A percentile compares a stretch with the other conserved stretches of the same genome.
These are phyloP conservation scores for Penicillium robsamsonii DNA, from an alignment of 495 filamentous ascomycete species.

Conservation along the genomic window DNA sequence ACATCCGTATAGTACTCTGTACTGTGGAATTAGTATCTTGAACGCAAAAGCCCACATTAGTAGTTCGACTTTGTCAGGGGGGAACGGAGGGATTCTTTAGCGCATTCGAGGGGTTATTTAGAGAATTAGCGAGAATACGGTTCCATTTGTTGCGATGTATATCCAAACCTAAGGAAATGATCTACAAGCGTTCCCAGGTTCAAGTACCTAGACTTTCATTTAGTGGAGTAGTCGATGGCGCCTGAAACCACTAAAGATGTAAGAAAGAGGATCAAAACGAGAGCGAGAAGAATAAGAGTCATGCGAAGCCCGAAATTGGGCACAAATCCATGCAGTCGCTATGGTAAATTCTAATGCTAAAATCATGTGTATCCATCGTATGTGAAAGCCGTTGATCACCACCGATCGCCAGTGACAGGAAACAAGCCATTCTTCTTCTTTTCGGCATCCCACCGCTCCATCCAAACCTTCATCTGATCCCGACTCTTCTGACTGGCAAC, in stretches of 20 bases:
- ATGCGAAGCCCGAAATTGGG: not conserved
- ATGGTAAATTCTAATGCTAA: not conserved
- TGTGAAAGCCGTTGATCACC: slow-evolving; percentile 17
- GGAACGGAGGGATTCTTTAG: not conserved
- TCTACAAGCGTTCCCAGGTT: not conserved
- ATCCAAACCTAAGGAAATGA: not conserved
- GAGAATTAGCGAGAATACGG: not conserved
- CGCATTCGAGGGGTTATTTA: too few species aligned
- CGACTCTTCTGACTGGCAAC: slow-evolving; percentile 69
- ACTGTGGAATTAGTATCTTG: not conserved
- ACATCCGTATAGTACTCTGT: too few species aligned
- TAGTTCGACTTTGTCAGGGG: not conserved
- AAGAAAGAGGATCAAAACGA: slow-evolving; percentile 2
- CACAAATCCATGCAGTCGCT: not conserved
- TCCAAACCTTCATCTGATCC: slow-evolving; percentile 87
- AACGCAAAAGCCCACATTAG: too few species aligned
- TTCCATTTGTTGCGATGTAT: not conserved
- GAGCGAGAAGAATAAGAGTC: not conserved
- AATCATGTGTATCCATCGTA: not conserved
- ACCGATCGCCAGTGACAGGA: slow-evolving; percentile 24
- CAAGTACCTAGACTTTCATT: not conserved
- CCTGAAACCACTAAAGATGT: not conserved
- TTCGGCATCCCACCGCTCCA: slow-evolving; percentile 83
- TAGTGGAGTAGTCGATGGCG: not conserved
- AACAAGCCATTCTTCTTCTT: slow-evolving; percentile 77